These are phyloP conservation scores for Xylaria sp. DNA, from an alignment of 2,329 filamentous ascomycete genomes.

Conservation along the genomic window DNA sequence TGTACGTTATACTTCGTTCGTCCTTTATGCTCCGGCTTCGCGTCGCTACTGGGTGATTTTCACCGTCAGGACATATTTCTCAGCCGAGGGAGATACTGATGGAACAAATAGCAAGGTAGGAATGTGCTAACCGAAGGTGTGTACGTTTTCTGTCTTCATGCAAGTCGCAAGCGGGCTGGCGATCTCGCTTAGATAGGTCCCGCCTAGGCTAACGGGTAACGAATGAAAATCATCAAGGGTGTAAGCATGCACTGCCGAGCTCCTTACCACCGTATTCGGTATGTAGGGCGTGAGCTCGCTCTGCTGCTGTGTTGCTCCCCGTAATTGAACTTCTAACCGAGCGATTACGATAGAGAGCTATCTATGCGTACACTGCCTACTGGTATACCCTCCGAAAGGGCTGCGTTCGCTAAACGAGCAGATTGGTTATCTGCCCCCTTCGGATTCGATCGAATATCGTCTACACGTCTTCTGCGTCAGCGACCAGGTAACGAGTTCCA, in stretches of 20 bases:
- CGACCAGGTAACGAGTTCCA: not conserved
- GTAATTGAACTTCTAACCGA: slow-evolving; percentile 22
- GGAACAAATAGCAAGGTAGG: not conserved
- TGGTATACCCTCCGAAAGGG: not conserved
- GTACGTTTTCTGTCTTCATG: slow-evolving; percentile 21
- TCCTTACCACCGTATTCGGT: slow-evolving; percentile 29
- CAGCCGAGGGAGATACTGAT: not conserved
- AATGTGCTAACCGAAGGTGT: slow-evolving; percentile 13
- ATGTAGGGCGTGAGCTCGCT: not conserved
- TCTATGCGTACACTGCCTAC: not conserved
- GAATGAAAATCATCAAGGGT: slow-evolving; percentile 14
- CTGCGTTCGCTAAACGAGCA: slow-evolving; percentile 6
- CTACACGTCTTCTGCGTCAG: slow-evolving; percentile 1
- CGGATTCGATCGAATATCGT: not conserved
- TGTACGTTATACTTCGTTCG: not conserved
- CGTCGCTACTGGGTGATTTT: not conserved
- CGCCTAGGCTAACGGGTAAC: slow-evolving; percentile 3
- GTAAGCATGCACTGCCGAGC: slow-evolving; percentile 29
- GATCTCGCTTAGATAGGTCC: slow-evolving; percentile 32
- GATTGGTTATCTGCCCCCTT: slow-evolving; percentile 2
- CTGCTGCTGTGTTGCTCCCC: not conserved
- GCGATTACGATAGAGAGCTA: slow-evolving; percentile 18
- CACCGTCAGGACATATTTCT: not conserved
- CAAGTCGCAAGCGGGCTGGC: slow-evolving; percentile 26
- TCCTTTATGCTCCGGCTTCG: not conserved